Percentiles rank a stretch among this genome's conserved stretches.
phyloP scores from a whole-genome alignment of 2,329 filamentous ascomycete species.

The Alternaria metachromatica region DNA sequence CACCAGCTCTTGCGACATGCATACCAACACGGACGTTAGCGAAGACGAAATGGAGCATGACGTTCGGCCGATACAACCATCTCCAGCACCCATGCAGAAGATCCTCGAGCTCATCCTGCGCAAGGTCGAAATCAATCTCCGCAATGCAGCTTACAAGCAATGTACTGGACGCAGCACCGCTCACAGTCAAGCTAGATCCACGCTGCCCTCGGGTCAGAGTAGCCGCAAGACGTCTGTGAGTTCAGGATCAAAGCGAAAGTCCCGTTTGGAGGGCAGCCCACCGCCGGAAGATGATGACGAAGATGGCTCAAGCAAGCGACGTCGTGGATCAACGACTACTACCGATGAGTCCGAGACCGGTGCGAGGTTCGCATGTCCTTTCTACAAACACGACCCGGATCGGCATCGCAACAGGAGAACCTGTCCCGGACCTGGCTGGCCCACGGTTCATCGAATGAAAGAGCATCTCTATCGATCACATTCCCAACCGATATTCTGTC shows the following conservation, averaged over 20 bases:
- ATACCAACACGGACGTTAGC: conserved; percentile 35
- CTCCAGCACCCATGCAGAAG: conserved; percentile 29
- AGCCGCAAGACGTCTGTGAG: conserved; percentile 23
- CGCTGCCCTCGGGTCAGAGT: conserved; percentile 4
- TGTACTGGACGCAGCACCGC: conserved; percentile 22
- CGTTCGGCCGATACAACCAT: neutral
- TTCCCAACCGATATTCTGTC: conserved; percentile 47
- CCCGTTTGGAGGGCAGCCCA: conserved; percentile 23
- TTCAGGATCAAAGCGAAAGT: conserved; percentile 32
- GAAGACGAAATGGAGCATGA: conserved; percentile 28
- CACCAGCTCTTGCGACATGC: conserved; percentile 38
- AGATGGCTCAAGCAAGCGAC: conserved; percentile 32
- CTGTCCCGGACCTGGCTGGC: conserved; percentile 50
- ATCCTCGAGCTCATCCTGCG: conserved; percentile 38
- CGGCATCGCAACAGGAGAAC: conserved; percentile 46
- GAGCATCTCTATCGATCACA: conserved; percentile 53
- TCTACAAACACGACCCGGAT: conserved; percentile 50
- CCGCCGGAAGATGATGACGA: conserved; percentile 31
- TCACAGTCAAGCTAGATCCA: neutral
- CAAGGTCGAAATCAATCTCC: conserved; percentile 36
- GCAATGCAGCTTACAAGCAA: conserved; percentile 33
- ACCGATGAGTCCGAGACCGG: conserved; percentile 35
- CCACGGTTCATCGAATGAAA: conserved; percentile 52
- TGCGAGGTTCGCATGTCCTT: conserved; percentile 49
- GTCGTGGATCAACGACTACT: conserved; percentile 32